Evolutionary conservation across 805 yeast genomes (phyloP).

Genomic region (Ogataea wickerhamii): DNA sequence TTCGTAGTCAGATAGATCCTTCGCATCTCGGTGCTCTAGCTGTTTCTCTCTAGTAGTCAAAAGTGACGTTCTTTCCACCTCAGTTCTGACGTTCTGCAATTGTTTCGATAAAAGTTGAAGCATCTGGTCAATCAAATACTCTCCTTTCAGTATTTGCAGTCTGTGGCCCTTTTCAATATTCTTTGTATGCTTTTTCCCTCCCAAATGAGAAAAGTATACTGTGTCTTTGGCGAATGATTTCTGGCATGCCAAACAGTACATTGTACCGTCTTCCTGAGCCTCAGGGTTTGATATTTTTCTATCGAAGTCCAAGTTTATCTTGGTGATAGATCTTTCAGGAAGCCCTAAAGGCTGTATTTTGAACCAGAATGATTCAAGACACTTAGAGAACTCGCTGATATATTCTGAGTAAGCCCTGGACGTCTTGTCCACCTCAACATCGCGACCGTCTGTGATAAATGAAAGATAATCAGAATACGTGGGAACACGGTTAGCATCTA

Average conservation of each 20-base stretch:
- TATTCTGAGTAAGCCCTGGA: slow-evolving; percentile 41
- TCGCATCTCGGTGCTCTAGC: slow-evolving; percentile 45
- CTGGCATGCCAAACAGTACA: slow-evolving; percentile 63
- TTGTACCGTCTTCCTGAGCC: slow-evolving; percentile 22
- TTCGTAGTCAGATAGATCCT: slow-evolving; percentile 31
- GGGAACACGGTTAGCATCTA: slow-evolving; percentile 13
- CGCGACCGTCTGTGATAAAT: slow-evolving; percentile 10
- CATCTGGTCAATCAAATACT: slow-evolving; percentile 38
- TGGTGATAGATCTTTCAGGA: slow-evolving; percentile 30
- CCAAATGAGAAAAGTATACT: slow-evolving; percentile 65
- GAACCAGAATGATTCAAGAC: slow-evolving; percentile 46
- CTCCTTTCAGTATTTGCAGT: slow-evolving; percentile 19
- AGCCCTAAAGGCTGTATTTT: slow-evolving; percentile 49
- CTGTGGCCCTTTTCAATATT: slow-evolving; percentile 29
- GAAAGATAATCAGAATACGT: slow-evolving; percentile 18
- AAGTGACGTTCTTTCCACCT: slow-evolving; percentile 61
- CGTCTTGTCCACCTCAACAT: slow-evolving; percentile 25
- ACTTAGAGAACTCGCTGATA: slow-evolving; percentile 41
- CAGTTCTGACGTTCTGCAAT: slow-evolving; percentile 49
- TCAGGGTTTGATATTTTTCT: slow-evolving; percentile 1
- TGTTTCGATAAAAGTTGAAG: slow-evolving; percentile 37
- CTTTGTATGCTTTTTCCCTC: slow-evolving; percentile 72
- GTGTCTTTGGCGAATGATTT: slow-evolving; percentile 59
- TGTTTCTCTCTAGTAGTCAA: slow-evolving; percentile 68
- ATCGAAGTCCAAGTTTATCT: slow-evolving; percentile 22